Evolutionary conservation across 2,329 filamentous ascomycete species (phyloP).

Genomic region (Trichophyton verrucosum): DNA sequence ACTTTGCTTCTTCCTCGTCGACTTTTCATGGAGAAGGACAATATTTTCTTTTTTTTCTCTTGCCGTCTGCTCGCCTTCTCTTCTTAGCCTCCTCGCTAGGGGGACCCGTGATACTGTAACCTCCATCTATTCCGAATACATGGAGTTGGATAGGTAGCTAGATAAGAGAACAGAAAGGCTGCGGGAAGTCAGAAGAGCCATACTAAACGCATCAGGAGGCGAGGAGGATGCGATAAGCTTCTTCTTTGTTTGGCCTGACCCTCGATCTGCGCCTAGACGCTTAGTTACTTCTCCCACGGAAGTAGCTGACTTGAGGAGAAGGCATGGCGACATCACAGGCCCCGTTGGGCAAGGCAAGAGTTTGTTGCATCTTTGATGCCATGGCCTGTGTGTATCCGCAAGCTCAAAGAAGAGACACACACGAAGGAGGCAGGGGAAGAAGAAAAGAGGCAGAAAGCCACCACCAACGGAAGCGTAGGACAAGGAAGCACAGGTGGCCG

Average conservation of each 20-base stretch:
- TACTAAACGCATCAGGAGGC: background rate
- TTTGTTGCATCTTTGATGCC: background rate
- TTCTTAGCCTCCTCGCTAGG: background rate
- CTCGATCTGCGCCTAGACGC: background rate
- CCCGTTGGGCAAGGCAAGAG: background rate
- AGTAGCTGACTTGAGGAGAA: background rate
- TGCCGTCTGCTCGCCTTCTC: background rate
- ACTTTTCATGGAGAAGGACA: background rate
- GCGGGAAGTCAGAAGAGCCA: background rate
- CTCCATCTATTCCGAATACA: background rate
- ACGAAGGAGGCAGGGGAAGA: background rate
- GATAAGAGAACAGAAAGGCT: background rate
- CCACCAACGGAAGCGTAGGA: background rate
- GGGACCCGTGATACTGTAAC: background rate
- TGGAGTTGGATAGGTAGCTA: background rate
- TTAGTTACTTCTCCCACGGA: background rate
- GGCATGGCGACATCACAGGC: background rate
- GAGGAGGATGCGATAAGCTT: background rate
- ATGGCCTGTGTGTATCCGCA: background rate
- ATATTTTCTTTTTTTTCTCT: background rate
- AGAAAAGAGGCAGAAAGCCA: background rate
- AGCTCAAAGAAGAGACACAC: background rate
- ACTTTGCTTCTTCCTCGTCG: background rate
- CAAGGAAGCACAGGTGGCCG: conserved; percentile 1
- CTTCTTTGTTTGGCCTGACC: background rate